Conservation (phyloP, 78 protist genomes). For the Parvularia atlantis region DNA sequence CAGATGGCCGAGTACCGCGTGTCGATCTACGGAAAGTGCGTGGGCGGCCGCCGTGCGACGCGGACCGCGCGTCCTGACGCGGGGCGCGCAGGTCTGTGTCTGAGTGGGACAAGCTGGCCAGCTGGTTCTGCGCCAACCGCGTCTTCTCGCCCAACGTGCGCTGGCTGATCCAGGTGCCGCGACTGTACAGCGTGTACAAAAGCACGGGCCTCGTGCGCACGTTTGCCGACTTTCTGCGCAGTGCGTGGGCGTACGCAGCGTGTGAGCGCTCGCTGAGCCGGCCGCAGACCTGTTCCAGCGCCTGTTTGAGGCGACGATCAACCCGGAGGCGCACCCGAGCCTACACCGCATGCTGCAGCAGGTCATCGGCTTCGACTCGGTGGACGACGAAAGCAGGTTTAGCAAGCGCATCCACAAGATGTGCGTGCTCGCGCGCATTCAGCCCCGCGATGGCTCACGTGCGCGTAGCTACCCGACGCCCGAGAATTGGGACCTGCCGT, state of each 20-base stretch:
- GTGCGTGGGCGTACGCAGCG: no score
- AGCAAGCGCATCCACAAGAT: conserved; percentile 48
- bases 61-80: no score
- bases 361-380: conserved; percentile 91
- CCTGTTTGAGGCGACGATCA: conserved; percentile 80
- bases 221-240: conserved; percentile 12
- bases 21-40: conserved; percentile 94
- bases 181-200: conserved; percentile 56
- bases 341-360: conserved; percentile 50
- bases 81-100: conserved; percentile 34
- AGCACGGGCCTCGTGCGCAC: not conserved
- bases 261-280: no score
- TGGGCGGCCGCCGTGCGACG: no score
- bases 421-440: no score
- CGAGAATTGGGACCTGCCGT: conserved; percentile 57
- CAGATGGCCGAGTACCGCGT: conserved; percentile 86
- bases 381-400: conserved; percentile 91
- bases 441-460: no score
- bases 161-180: conserved; percentile 94
- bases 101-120: conserved; percentile 85
- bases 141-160: conserved; percentile 65
- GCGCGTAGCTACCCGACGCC: conserved; percentile 14
- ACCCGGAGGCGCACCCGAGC: conserved; percentile 71
- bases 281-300: conserved; percentile 94
- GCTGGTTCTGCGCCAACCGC: conserved; percentile 68